These are phyloP conservation scores for Ophiostoma triangulosporum DNA, from an alignment of 2,329 filamentous ascomycete genomes.

Conservation along the genomic window DNA sequence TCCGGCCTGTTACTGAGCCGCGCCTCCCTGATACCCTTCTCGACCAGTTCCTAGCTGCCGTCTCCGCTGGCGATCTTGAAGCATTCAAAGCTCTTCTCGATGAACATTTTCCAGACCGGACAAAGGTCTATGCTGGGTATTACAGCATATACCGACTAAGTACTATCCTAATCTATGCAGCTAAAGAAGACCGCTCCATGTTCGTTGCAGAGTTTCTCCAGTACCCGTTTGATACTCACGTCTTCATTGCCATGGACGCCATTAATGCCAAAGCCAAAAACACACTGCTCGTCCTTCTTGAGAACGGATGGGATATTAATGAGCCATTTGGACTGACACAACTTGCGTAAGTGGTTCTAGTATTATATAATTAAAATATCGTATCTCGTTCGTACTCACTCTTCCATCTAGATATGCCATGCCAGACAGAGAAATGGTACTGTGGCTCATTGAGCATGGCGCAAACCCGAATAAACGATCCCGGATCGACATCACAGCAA, in stretches of 20 bases:
- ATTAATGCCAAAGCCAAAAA: conserved; percentile 1
- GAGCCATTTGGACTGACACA: background rate
- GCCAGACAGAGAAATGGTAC: conserved; percentile 1
- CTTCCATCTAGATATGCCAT: background rate
- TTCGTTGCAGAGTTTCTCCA: conserved; percentile 2
- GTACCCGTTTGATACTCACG: background rate
- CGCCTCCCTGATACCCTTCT: no score
- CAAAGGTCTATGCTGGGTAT: background rate
- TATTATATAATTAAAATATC: no score
- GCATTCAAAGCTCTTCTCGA: conserved; percentile 2
- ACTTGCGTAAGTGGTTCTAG: conserved; percentile 2
- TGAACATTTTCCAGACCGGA: background rate
- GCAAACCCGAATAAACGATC: conserved; percentile 2
- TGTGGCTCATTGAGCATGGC: conserved; percentile 2
- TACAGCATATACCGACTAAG: background rate
- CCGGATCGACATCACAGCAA: background rate
- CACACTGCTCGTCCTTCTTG: conserved; percentile 3
- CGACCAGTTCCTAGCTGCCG: background rate
- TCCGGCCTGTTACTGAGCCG: no score
- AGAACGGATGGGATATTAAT: conserved; percentile 4
- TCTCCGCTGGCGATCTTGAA: conserved; percentile 1
- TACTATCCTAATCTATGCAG: no score
- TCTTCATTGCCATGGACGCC: conserved; percentile 4
- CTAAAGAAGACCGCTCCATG: no score
- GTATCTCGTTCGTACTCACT: no score